Base-by-base conservation (phyloP, 345 rosid genomes). In the Bruguiera gymnorhiza region DNA sequence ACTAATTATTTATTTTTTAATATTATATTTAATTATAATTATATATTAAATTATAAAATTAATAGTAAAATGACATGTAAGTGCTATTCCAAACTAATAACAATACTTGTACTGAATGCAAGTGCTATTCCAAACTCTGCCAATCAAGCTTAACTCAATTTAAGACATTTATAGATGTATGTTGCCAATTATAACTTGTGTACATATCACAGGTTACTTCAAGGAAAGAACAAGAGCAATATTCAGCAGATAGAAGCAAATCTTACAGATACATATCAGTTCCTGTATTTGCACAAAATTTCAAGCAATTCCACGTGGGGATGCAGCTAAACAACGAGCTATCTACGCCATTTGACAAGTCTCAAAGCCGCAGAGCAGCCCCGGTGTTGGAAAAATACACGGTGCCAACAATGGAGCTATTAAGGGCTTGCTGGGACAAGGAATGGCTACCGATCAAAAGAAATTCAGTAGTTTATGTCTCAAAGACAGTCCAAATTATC, bases 221-320 rank as follows among this genome's bases (percentile, higher is more conserved):
- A 62, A 89, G 68, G 73, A 95, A 92, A 79, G 97, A 95, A 79
- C 97, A 92, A 75, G 91, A 87, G 65, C 99, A 92, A 65, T 95
- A 92, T 58, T 91, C 97, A 97, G 81, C 76, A 27, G 86, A 89
- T 64, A 81, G 70, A 60, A 80, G 29, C 55, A 84, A 66, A 60
- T 93, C 92, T 6, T 92, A 92, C 82, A 78, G 81, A 67, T 95
- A 79, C 79, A 70, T 87, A 29, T 23, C 92, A 54, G 96, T 91
- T 3, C 26, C 83, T 1, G 89, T 86, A 43, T 88, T 95, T 70
- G 83, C 84, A 8, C 60, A 78, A 52, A 80, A 70, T 27, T 90
- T 87, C 87, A 87, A 77, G 87, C 70, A 55, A 43, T 95, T 86
- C 79, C 92, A 89, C 62, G 88, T 83, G 0, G 99, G 97, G 8